These are phyloP conservation scores for Trametopsis cervina DNA, from an alignment of 768 basidiomycete species.

Conservation along the genomic window DNA sequence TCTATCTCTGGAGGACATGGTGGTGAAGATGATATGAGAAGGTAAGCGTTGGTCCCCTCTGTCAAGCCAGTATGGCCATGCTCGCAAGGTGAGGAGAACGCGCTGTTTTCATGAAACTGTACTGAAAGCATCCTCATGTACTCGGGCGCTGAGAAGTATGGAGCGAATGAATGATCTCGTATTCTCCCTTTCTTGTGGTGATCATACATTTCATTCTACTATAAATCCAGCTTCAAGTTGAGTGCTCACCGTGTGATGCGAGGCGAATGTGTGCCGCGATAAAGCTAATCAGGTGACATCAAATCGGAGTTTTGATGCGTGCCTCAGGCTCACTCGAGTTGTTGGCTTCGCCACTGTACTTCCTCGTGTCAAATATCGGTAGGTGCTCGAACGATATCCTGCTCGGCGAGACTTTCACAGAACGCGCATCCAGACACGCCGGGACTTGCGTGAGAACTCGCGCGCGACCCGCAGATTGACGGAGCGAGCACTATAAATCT, in stretches of 20 bases:
- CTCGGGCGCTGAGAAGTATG: background rate
- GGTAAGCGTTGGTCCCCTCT: too few relatives aligned
- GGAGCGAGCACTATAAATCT: background rate
- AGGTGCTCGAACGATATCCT: conserved; percentile 1
- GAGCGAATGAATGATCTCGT: too few relatives aligned
- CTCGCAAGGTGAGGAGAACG: background rate
- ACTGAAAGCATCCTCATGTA: background rate
- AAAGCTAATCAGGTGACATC: too few relatives aligned
- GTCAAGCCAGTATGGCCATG: background rate
- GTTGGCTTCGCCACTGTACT: background rate
- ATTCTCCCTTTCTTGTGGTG: too few relatives aligned
- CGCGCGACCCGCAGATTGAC: background rate
- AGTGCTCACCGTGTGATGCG: too few relatives aligned
- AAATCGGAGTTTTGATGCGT: too few relatives aligned
- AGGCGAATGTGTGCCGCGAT: too few relatives aligned
- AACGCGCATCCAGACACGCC: background rate
- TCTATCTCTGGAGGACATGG: background rate
- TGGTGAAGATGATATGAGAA: background rate
- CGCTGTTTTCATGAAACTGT: background rate
- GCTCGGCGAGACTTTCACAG: background rate
- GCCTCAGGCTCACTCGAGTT: too few relatives aligned
- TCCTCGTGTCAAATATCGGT: background rate
- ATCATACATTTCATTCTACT: too few relatives aligned
- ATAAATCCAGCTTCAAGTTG: too few relatives aligned
- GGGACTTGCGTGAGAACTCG: background rate